These are phyloP conservation scores for Gymnopilus dilepis DNA, from an alignment of 768 basidiomycete genomes.

Conservation along the genomic window DNA sequence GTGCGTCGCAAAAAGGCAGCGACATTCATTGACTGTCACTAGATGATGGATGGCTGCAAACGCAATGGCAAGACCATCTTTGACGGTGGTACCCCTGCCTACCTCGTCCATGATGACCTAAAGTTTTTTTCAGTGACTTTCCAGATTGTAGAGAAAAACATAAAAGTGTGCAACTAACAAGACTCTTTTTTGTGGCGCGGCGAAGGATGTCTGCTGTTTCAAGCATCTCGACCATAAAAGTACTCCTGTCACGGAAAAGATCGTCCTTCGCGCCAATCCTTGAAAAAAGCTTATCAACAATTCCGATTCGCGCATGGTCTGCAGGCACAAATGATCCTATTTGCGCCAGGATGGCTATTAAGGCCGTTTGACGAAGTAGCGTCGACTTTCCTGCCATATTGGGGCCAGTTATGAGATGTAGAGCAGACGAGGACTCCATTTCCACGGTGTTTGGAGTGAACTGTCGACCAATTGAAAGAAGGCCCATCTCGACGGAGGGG, in stretches of 20 bases:
- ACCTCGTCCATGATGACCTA: constrained; percentile 99
- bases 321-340: constrained; percentile 95
- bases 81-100: constrained; percentile 93
- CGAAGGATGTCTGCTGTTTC: constrained; percentile 92
- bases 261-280: constrained; percentile 96
- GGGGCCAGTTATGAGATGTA: constrained; percentile 91
- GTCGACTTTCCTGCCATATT: constrained; percentile 98
- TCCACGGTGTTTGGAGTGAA: constrained; percentile 86
- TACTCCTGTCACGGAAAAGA: constrained; percentile 89
- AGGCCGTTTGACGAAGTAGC: constrained; percentile 86
- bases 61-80: constrained; percentile 92
- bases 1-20: constrained; percentile 97
- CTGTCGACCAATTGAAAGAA: constrained; percentile 71
- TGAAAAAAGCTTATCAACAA: constrained; percentile 93
- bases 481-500: constrained; percentile 90
- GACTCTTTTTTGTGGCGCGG: constrained; percentile 80
- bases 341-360: constrained; percentile 90
- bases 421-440: constrained; percentile 60
- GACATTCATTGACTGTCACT: constrained; percentile 68
- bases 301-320: constrained; percentile 74
- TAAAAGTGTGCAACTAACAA: constrained; percentile 54
- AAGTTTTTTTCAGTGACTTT: too few relatives aligned
- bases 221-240: constrained; percentile 98
- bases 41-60: constrained; percentile 90
- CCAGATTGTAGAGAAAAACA: background rate